Conservation (phyloP, 768 basidiomycete genomes). For the Pleurotus djamor region DNA sequence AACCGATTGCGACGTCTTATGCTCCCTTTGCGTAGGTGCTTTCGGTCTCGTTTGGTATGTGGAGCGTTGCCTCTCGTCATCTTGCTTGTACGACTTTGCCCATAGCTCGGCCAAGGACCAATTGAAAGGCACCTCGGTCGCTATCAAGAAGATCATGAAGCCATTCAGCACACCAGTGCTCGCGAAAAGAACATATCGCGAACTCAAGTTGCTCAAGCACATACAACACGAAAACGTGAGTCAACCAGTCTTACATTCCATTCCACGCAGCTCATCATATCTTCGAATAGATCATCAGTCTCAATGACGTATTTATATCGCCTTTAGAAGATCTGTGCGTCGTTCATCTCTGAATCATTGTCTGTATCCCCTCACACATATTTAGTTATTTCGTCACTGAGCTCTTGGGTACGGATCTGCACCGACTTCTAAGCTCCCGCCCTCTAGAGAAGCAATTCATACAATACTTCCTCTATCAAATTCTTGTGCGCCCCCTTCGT, state of each 20-base stretch:
- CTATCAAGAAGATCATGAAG: conserved; percentile 99
- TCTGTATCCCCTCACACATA: conserved; percentile 4
- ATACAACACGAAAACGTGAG: conserved; percentile 97
- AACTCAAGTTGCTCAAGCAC: conserved; percentile 97
- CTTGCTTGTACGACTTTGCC: conserved; percentile 5
- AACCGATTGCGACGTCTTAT: not conserved
- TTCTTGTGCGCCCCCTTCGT: conserved; percentile 59
- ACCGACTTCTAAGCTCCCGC: conserved; percentile 92
- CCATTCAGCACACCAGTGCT: conserved; percentile 99
- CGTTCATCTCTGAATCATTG: conserved; percentile 1
- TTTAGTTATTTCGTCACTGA: conserved; percentile 98
- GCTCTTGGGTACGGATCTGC: conserved; percentile 95
- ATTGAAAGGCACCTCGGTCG: conserved; percentile 89
- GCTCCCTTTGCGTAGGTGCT: conserved; percentile 55
- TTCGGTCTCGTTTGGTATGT: conserved; percentile 97
- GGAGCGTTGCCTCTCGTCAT: not conserved
- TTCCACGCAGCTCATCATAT: conserved; percentile 4
- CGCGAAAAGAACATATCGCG: conserved; percentile 95
- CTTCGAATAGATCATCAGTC: conserved; percentile 83
- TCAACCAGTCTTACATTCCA: conserved; percentile 8
- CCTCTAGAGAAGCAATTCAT: conserved; percentile 99
- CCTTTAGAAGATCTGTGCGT: conserved; percentile 96
- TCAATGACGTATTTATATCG: conserved; percentile 99
- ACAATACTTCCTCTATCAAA: conserved; percentile 99
- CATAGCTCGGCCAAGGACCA: conserved; percentile 95